Conservation (phyloP, 768 basidiomycete species). For the Termitomyces sp. region DNA sequence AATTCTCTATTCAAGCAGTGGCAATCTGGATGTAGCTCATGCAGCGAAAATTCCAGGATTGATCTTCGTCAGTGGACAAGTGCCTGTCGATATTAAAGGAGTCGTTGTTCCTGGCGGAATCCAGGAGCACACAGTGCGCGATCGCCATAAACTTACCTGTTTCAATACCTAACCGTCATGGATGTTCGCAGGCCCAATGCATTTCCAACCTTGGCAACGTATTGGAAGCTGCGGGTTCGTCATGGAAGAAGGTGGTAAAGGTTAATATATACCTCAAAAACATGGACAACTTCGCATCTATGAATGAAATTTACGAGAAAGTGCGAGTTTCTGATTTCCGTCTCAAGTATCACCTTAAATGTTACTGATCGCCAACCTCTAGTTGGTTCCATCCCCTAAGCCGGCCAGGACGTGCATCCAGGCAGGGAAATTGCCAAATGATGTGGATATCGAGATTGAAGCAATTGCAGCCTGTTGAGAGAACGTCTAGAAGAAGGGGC, state of each 20-base stretch:
- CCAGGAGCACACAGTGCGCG: conserved; percentile 50
- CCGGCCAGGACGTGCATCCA: conserved; percentile 76
- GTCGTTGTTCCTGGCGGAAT: conserved; percentile 50
- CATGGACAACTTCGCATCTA: conserved; percentile 49
- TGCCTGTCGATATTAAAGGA: conserved; percentile 43
- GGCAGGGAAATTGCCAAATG: conserved; percentile 59
- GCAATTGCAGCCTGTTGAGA: conserved; percentile 44
- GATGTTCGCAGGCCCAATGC: conserved; percentile 42
- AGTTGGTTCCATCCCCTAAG: conserved; percentile 47
- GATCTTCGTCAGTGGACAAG: conserved; percentile 58
- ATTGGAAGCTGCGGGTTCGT: conserved; percentile 46
- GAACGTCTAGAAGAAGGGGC: neutral
- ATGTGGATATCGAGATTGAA: conserved; percentile 73
- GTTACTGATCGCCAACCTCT: neutral
- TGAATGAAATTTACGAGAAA: conserved; percentile 56
- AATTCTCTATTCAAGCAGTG: conserved; percentile 4
- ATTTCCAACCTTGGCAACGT: conserved; percentile 50
- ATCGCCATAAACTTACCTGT: neutral
- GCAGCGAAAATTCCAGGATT: conserved; percentile 52
- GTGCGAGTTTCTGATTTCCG: conserved; percentile 18
- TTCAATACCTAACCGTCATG: neutral
- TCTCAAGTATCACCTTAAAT: neutral
- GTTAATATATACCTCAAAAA: conserved; percentile 58
- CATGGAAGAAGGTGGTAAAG: conserved; percentile 53
- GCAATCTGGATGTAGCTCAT: conserved; percentile 32